phyloP scores from a whole-genome alignment of 768 basidiomycete genomes.

The Lactarius sanguifluus region DNA sequence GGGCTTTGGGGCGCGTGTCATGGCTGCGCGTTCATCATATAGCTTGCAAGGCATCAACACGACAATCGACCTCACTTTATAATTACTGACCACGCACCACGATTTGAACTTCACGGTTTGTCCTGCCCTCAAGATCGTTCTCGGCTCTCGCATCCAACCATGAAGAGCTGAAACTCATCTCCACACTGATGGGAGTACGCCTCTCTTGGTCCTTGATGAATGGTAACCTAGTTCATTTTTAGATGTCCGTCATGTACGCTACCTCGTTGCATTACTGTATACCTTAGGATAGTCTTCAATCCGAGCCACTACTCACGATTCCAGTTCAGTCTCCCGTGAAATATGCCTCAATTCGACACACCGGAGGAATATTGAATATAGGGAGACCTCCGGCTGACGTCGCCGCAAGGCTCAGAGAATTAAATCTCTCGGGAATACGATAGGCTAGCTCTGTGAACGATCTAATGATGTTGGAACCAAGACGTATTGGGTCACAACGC shows the following conservation, averaged over 20 bases:
- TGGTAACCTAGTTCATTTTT: slow-evolving; percentile 37
- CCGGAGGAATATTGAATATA: slow-evolving; percentile 65
- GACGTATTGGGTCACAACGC: background rate
- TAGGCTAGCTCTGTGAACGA: slow-evolving; percentile 57
- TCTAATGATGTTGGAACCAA: background rate
- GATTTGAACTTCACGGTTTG: slow-evolving; percentile 60
- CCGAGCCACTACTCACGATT: slow-evolving; percentile 30
- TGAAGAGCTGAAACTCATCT: slow-evolving; percentile 56
- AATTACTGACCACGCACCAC: slow-evolving; percentile 45
- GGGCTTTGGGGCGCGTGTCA: slow-evolving; percentile 58
- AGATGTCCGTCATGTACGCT: too few species aligned
- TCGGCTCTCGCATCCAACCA: slow-evolving; percentile 61
- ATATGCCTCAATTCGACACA: slow-evolving; percentile 36
- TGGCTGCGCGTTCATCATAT: slow-evolving; percentile 45
- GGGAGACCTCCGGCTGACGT: slow-evolving; percentile 64
- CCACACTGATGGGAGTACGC: slow-evolving; percentile 51
- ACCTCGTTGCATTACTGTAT: background rate
- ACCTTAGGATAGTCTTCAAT: slow-evolving; percentile 19
- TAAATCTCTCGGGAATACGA: slow-evolving; percentile 63
- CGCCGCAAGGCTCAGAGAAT: slow-evolving; percentile 63
- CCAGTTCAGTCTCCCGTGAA: background rate
- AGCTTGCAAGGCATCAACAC: slow-evolving; percentile 37
- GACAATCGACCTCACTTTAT: background rate
- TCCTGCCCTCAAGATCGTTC: slow-evolving; percentile 55
- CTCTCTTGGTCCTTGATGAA: slow-evolving; percentile 42